Base-by-base conservation (phyloP, 305 asterid genomes). In the Nicotiana rustica region DNA sequence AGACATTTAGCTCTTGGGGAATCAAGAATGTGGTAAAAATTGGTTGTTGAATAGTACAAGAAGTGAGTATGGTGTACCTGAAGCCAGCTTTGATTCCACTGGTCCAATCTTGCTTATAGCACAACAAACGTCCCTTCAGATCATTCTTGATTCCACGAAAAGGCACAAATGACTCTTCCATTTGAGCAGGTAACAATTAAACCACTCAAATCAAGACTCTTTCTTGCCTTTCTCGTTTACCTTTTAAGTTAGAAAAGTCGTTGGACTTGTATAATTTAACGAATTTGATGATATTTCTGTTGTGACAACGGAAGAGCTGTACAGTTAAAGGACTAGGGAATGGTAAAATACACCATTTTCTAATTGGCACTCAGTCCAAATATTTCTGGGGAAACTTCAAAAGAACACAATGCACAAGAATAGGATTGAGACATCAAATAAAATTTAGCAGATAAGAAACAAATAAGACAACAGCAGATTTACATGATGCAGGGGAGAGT, bases 41-140 rank as follows among this genome's bases (percentile, higher is more conserved):
- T 21, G 19, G 4, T 47, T 47, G 36, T 21, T 71, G 1, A 13
- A 13, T 71, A 19, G 38, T 71, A 47, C 6, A 18, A 41, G 5
- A 69, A 38, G 77, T 69, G 77, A 70, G 29, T 4, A 10, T 41
- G 13, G 13, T 33, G 49, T 57, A 91, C 99, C 99, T 95, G 90
- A 90, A 90, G 36, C 98, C 98, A 44, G 95, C 95, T 57, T 87
- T 90, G 90, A 95, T 82, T 17, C 98, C 98, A 70, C 99, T 85
- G 49, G 88, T 90, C 99, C 99, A 95, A 78, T 95, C 99, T 83
- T 95, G 97, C 90, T 95, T 95, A 88, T 95, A 95, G 57, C 99
- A 95, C 10, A 86, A 88, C 77, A 95, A 81, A 83, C 99, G 90
- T 81, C 93, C 94, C 65, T 86, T 84, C 49, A 95, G 84, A 83